Base-by-base conservation (phyloP, 768 basidiomycete species). In the Rhizopogon sp. region DNA sequence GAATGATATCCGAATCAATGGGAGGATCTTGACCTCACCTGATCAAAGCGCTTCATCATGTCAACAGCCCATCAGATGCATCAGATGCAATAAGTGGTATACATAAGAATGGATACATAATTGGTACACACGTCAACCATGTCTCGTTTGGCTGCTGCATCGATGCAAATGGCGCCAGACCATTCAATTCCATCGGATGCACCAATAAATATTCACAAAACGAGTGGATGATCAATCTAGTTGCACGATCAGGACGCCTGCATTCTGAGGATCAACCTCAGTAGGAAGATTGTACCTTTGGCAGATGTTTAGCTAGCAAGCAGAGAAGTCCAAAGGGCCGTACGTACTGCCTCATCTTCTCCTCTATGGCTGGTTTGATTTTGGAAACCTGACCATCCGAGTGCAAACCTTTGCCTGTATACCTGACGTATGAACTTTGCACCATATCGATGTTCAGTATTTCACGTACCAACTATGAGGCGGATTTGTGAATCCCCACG, bases 361-460 rank as follows among this genome's bases (percentile, higher is more conserved):
- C 82, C 64, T 89, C 86, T 51, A 95, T 87, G 3, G 93, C 93
- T 20, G 93, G 93, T 66, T 88, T 90, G 62, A 95, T 77, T 70
- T 94, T 95, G 1, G 89, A 51, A 40, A 41, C 75, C 47, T 87
- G 83, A 6, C 79, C 77, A 35, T 74, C 71, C 16, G 87, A 90
- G 68, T 95, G 93, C 28, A 90, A 74, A 10, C 91, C 91, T 71
- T 92, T 93, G n/a, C 87, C 87, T 86, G 17, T 39, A 31, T 50
- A 10, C 11, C 14, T 25, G 11, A 43, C 22, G 25, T 9, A 16
- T 43, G 25, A 28, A 28, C 16, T 16, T 8, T 43, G 43, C 8
- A 10, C 13, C 11, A 43, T 4, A 25, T 16, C n/a, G 7, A 40
- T 40, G n/a, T 8, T 40, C 39, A 14, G 13, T 14, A 25, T 25